Percentiles rank a stretch among this genome's conserved stretches.
phyloP scores from a whole-genome alignment of 2,329 filamentous ascomycete genomes.

The Hypoxylon sp. region DNA sequence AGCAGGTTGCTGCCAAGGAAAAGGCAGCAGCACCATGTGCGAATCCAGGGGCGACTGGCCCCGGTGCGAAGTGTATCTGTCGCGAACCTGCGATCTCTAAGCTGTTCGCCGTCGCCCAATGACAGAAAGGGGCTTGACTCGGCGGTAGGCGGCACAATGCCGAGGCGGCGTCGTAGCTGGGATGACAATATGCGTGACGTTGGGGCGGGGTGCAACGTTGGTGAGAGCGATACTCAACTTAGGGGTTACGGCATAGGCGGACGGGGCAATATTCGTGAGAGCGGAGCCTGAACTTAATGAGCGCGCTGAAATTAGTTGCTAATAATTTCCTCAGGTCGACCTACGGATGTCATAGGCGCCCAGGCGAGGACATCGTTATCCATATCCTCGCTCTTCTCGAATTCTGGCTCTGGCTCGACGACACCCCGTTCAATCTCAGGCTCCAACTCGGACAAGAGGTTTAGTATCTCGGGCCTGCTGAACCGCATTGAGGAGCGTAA shows the following conservation, averaged over 20 bases:
- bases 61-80: slow-evolving; percentile 54
- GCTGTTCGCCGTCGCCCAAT: slow-evolving; percentile 3
- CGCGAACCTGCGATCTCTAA: slow-evolving; percentile 41
- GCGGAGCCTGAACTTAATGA: background rate
- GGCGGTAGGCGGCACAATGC: slow-evolving; percentile 1
- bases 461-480: slow-evolving; percentile 29
- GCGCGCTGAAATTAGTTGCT: background rate
- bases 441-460: slow-evolving; percentile 24
- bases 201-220: slow-evolving; percentile 44
- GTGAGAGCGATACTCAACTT: slow-evolving; percentile 51
- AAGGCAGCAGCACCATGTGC: slow-evolving; percentile 52
- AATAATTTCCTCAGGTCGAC: slow-evolving; percentile 39
- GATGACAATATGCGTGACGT: slow-evolving; percentile 38
- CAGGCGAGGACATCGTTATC: slow-evolving; percentile 29
- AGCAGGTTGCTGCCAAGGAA: slow-evolving; percentile 50
- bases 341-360: slow-evolving; percentile 50
- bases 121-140: slow-evolving; percentile 21
- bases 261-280: slow-evolving; percentile 56
- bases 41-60: slow-evolving; percentile 55
- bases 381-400: slow-evolving; percentile 32
- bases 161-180: slow-evolving; percentile 26
- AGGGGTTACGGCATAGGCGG: slow-evolving; percentile 58
- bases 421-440: slow-evolving; percentile 16
- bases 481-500: slow-evolving; percentile 35
- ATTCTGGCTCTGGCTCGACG: slow-evolving; percentile 6